Evolutionary conservation across 306 rosid species (phyloP), one percentile per base, ranked within the genome.

Genomic region (Biancaea sappan): DNA sequence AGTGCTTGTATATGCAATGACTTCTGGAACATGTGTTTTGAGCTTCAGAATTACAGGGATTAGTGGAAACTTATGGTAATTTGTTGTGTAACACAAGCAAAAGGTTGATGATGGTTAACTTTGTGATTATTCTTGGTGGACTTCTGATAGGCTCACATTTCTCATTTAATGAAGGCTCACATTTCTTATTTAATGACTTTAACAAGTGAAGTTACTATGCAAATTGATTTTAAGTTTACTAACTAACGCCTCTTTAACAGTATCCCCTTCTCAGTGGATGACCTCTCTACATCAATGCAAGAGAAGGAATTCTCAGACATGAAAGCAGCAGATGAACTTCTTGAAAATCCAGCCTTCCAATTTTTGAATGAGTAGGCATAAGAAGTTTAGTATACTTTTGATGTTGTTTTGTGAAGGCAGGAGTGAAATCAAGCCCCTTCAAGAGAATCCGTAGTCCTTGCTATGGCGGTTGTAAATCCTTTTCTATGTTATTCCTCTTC

Each of bases 261-360:
- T 87, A 92, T 92, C 31, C 99, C 97, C 44, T 95, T 95, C 89
- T 90, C 99, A 72, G 98, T 92, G 32, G 99, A 95, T 29, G 99
- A 95, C 83, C 92, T 95, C 79, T 90, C 98, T 19, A 90, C 94
- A 10, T 75, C 97, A 32, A 66, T 88, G 80, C 92, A 88, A 83
- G 93, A 89, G 81, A 95, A 83, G 86, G 98, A 95, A 6, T 95
- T 95, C 86, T 79, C 94, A 0, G 98, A 88, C 29, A 88, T 95
- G 84, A 86, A 87, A 85, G 80, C 94, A 19, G 92, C 98, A 3
- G 98, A 92, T 0, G 96, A 88, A 75, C 92, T 95, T 73, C 84
- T 90, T 25, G 98, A 89, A 84, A 90, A 86, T 71, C 88, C 89
- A 1, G 96, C 97, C 96, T 95, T 95, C 85, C 90, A 84, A 74